These are phyloP conservation scores for Tetrapisispora arboricola DNA, from an alignment of 805 yeast genomes.

Conservation along the genomic window DNA sequence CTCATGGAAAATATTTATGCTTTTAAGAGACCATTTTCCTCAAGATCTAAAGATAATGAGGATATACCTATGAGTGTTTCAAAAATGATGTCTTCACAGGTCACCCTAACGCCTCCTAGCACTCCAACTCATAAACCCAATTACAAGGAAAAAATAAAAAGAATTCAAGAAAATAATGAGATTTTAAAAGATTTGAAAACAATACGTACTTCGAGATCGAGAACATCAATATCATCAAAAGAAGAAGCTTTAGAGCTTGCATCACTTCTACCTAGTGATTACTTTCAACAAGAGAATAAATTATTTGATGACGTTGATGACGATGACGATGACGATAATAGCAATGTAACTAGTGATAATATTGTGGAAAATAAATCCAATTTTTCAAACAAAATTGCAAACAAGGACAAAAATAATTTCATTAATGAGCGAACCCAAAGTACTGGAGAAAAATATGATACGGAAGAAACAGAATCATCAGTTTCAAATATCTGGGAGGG, in stretches of 20 bases:
- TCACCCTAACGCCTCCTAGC: neutral
- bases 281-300: constrained; percentile 12
- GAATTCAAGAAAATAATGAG: neutral
- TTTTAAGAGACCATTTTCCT: neutral
- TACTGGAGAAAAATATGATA: neutral
- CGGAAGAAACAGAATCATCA: neutral
- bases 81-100: neutral
- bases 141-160: neutral
- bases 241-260: constrained; percentile 16
- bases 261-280: constrained; percentile 19
- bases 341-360: too few relatives aligned
- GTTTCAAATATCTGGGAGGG: constrained; percentile 1
- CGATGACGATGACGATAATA: too few relatives aligned
- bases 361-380: neutral
- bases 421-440: neutral
- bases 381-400: neutral
- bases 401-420: neutral
- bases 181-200: neutral
- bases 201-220: neutral
- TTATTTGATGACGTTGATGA: too few relatives aligned
- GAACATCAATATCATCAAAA: constrained; percentile 9
- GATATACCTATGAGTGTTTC: neutral
- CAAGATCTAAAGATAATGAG: neutral
- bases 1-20: neutral
- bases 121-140: neutral